phyloP scores from a whole-genome alignment of 192 early-diverging fungal genomes.

The Diversispora eburnea region DNA sequence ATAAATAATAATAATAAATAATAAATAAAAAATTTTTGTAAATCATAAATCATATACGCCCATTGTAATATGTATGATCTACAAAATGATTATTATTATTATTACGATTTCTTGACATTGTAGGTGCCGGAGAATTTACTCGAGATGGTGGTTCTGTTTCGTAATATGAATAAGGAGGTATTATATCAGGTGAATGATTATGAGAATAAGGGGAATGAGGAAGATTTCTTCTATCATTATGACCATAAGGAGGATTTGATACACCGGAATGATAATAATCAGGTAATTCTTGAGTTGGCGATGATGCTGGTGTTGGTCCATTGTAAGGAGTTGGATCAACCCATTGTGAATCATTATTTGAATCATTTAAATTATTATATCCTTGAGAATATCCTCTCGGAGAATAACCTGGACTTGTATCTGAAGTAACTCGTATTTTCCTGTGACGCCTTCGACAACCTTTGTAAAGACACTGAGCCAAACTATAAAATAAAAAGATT shows the following conservation, averaged over 20 bases:
- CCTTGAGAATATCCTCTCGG: neutral
- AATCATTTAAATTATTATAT: neutral
- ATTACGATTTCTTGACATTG: neutral
- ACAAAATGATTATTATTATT: neutral
- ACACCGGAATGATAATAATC: too few relatives aligned
- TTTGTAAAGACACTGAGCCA: neutral
- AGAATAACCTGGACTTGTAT: neutral
- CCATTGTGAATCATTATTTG: neutral
- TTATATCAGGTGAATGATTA: neutral
- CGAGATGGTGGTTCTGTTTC: neutral
- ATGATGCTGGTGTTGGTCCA: neutral
- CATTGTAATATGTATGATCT: neutral
- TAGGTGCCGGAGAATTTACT: neutral
- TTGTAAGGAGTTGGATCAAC: slow-evolving; percentile 22
- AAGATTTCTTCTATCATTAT: too few relatives aligned
- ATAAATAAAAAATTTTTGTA: too few relatives aligned
- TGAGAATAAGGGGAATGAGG: neutral
- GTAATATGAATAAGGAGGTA: neutral
- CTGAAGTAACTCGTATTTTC: neutral
- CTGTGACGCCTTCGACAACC: neutral
- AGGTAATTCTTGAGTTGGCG: neutral
- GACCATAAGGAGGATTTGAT: too few relatives aligned
- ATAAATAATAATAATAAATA: too few relatives aligned
- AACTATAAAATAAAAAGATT: neutral
- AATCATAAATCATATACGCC: neutral